These are phyloP conservation scores for Geosmithia flava DNA, from an alignment of 2,329 filamentous ascomycete species.

Conservation along the genomic window DNA sequence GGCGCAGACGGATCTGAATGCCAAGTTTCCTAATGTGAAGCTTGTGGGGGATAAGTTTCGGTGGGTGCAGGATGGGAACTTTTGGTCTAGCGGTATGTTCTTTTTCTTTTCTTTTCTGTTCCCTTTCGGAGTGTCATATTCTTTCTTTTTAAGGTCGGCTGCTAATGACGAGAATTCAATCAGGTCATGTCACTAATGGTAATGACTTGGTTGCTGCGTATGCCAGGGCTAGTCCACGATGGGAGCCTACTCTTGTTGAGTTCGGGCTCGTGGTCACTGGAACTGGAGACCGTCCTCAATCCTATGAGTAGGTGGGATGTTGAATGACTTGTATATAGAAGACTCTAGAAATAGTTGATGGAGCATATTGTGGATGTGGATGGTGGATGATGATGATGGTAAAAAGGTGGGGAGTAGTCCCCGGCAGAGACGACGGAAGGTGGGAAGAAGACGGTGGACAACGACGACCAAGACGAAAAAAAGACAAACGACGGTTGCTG, in stretches of 20 bases:
- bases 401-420: too few relatives aligned
- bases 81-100: conserved; percentile 40
- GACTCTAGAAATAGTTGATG: too few relatives aligned
- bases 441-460: background rate
- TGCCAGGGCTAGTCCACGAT: conserved; percentile 27
- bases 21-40: conserved; percentile 23
- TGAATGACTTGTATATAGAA: conserved; percentile 15
- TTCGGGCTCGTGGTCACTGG: conserved; percentile 29
- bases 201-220: conserved; percentile 44
- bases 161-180: background rate
- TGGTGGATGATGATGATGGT: too few relatives aligned
- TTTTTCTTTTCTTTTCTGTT: background rate
- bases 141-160: background rate
- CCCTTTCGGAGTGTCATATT: background rate
- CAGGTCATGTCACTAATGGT: conserved; percentile 42
- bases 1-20: conserved; percentile 24
- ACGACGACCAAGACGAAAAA: too few relatives aligned
- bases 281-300: conserved; percentile 33
- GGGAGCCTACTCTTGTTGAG: conserved; percentile 30
- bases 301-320: conserved; percentile 18
- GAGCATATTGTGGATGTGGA: too few relatives aligned
- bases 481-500: conserved; percentile 11
- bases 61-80: conserved; percentile 38
- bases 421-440: too few relatives aligned
- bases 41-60: conserved; percentile 32